Conservation (phyloP, 108 stramenopile species). For the Asterionellopsis glacialis region DNA sequence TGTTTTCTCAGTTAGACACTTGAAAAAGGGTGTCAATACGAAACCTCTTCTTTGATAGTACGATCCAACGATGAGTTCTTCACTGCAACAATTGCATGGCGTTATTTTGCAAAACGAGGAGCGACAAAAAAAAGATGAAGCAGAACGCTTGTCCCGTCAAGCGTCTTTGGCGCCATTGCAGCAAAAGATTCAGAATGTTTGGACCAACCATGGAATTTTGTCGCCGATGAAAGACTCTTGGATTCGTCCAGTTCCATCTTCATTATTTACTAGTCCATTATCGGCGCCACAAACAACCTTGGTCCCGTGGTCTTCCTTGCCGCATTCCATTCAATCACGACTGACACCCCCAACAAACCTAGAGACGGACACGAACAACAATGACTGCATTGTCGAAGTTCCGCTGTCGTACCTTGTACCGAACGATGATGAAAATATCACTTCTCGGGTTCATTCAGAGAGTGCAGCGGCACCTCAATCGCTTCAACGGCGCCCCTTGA, state of each 20-base stretch:
- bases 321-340: slow-evolving; percentile 20
- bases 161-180: background rate
- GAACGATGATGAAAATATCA: slow-evolving; percentile 2
- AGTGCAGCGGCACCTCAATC: background rate
- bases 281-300: slow-evolving; percentile 34
- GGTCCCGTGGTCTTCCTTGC: slow-evolving; percentile 29
- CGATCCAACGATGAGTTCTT: too few relatives aligned
- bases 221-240: slow-evolving; percentile 18
- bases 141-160: background rate
- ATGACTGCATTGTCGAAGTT: slow-evolving; percentile 1
- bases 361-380: background rate
- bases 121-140: slow-evolving; percentile 1
- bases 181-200: slow-evolving; percentile 15
- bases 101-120: background rate
- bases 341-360: slow-evolving; percentile 6
- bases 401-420: slow-evolving; percentile 7
- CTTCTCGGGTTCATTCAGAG: slow-evolving; percentile 15
- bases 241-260: slow-evolving; percentile 26
- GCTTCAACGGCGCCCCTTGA: slow-evolving; percentile 33
- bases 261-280: slow-evolving; percentile 27
- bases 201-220: slow-evolving; percentile 20
- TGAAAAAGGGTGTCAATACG: too few relatives aligned
- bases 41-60: too few relatives aligned
- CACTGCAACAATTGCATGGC: too few relatives aligned
- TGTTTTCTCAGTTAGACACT: too few relatives aligned